phyloP scores from a whole-genome alignment of 805 yeast genomes.

The Komagataella pseudopastoris region DNA sequence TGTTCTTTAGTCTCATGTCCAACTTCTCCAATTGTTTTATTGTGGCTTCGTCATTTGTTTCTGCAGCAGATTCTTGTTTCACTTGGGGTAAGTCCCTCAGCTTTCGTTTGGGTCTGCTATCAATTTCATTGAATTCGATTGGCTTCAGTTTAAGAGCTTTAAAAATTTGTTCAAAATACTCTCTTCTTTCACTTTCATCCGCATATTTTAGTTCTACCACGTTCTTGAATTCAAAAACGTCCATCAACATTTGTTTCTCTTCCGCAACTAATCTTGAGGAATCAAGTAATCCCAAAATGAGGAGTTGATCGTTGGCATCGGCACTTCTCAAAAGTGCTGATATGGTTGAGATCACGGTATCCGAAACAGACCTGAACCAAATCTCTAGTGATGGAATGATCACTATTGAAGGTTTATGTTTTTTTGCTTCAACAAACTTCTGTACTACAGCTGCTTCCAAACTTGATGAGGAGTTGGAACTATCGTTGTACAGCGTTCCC shows the following conservation, averaged over 20 bases:
- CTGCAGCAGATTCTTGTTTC: conserved; percentile 2
- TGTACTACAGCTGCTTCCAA: conserved; percentile 80
- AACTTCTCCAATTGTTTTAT: conserved; percentile 38
- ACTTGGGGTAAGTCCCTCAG: conserved; percentile 23
- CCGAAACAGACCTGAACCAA: conserved; percentile 59
- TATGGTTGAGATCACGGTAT: conserved; percentile 59
- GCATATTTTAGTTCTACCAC: conserved; percentile 31
- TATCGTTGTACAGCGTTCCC: conserved; percentile 62
- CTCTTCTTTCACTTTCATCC: conserved; percentile 26
- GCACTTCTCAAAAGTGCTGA: conserved; percentile 56
- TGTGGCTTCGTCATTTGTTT: conserved; percentile 7
- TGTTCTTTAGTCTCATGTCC: conserved; percentile 76
- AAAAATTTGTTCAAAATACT: conserved; percentile 43
- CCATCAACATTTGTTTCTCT: conserved; percentile 31
- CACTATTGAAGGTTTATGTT: conserved; percentile 80
- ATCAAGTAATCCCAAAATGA: conserved; percentile 65
- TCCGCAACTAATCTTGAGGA: conserved; percentile 14
- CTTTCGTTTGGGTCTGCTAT: conserved; percentile 38
- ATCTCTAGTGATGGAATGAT: conserved; percentile 73
- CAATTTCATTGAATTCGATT: conserved; percentile 49
- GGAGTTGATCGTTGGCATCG: conserved; percentile 56
- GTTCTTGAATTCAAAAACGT: conserved; percentile 44
- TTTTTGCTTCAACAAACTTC: conserved; percentile 71
- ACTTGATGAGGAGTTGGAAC: conserved; percentile 39
- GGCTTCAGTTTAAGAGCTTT: conserved; percentile 56